Evolutionary conservation across 768 basidiomycete genomes (phyloP).

Genomic region (Tulasnella sp.): DNA sequence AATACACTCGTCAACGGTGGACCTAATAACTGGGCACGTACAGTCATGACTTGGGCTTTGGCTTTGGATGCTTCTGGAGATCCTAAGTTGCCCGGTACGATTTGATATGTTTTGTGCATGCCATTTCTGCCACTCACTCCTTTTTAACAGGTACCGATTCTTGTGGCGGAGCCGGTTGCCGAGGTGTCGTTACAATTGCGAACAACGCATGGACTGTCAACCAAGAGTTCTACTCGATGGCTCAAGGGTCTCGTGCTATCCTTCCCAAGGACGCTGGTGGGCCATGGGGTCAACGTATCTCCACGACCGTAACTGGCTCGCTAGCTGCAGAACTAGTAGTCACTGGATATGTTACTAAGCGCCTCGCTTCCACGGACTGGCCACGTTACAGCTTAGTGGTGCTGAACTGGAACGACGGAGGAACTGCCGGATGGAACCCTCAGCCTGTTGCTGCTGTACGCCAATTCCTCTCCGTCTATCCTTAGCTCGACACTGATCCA

Average conservation of each 20-base stretch:
- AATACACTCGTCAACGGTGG: neutral
- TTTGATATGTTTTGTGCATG: neutral
- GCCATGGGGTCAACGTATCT: constrained; percentile 58
- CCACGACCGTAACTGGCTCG: constrained; percentile 47
- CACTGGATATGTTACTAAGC: constrained; percentile 35
- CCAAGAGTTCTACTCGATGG: constrained; percentile 62
- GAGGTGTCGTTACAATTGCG: constrained; percentile 57
- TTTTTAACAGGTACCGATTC: constrained; percentile 1
- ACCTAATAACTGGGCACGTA: constrained; percentile 5
- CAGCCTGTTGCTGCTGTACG: constrained; percentile 5
- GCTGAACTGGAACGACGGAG: constrained; percentile 13
- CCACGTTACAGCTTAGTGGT: constrained; percentile 7
- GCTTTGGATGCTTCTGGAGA: neutral
- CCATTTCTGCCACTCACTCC: neutral
- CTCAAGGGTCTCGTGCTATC: constrained; percentile 63
- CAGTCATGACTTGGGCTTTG: constrained; percentile 9
- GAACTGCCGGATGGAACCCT: constrained; percentile 11
- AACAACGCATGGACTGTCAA: constrained; percentile 55
- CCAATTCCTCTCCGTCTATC: too few relatives aligned
- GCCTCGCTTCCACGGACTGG: neutral
- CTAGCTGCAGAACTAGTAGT: constrained; percentile 52
- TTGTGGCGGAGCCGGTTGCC: constrained; percentile 52
- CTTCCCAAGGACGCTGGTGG: constrained; percentile 58
- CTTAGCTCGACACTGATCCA: too few relatives aligned
- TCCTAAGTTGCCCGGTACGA: constrained; percentile 13